Evolutionary conservation across 768 basidiomycete genomes (phyloP), one percentile per base, ranked within the genome.

Genomic region (Clavulina sp.): DNA sequence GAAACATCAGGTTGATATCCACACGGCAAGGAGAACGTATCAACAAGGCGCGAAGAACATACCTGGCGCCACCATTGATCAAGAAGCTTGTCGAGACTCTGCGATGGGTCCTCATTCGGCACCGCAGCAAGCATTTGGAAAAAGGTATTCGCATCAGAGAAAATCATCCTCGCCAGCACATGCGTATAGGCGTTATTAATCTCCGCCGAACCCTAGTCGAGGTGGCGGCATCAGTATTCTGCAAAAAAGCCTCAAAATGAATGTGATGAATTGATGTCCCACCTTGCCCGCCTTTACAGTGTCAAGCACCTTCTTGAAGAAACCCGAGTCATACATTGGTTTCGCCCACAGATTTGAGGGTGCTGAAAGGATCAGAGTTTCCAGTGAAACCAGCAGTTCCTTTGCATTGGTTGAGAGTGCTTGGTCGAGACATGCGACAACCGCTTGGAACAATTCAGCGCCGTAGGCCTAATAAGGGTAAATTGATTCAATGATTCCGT

Each of bases 51-150:
- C 40, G 30, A n/a, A 23, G 41, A 54, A 44, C 16, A 43, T 31
- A 66, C 69, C 62, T 81, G 81, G 36, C 75, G 75, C 76, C 83
- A 84, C 80, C 84, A 89, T 56, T 83, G 80, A 57, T 85, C 78
- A 49, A 92, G 63, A 24, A 92, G 62, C 2, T 67, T 64, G 50
- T 84, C 78, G 65, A 76, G 82, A 2, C 87, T 55, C 30, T 74
- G 62, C 68, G 68, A 0, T 46, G 41, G 26, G 70, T 63, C n/a
- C 2, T 69, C 59, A 38, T 68, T 63, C 2, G 81, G 76, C 2
- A 77, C 74, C 3, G 76, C 79, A 23, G 72, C 68, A 59, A 89
- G 75, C 23, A 92, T 70, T 55, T 80, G 76, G 28, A 78, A 58
- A 64, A 91, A 88, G 60, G 82, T 71, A 29, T 70, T 69, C 26